phyloP scores from a whole-genome alignment of 2,329 filamentous ascomycete species.

The Verticillium tricorpus region DNA sequence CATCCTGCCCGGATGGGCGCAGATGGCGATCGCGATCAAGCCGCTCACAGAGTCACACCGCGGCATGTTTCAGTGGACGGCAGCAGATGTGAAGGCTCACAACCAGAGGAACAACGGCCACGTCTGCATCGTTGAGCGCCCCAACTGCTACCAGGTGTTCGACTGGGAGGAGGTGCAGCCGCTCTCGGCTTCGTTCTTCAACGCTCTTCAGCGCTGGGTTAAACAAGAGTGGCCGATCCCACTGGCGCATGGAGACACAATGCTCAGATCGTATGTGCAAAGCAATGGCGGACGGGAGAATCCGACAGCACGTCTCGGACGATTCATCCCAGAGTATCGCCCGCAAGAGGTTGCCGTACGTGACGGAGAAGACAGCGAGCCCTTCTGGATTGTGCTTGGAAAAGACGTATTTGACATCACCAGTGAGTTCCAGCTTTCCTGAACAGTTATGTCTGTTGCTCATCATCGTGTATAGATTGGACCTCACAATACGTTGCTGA shows the following conservation, averaged over 20 bases:
- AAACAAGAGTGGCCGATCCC: neutral
- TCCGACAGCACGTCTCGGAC: neutral
- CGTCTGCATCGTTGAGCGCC: neutral
- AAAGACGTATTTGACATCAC: slow-evolving; percentile 11
- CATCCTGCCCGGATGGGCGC: neutral
- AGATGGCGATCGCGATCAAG: neutral
- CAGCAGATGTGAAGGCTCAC: neutral
- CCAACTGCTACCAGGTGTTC: neutral
- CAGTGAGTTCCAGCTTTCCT: neutral
- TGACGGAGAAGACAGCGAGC: slow-evolving; percentile 1
- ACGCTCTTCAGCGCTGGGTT: neutral
- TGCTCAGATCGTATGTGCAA: neutral
- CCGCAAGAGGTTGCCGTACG: neutral
- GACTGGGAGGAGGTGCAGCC: neutral
- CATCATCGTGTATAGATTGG: neutral
- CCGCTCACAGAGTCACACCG: neutral
- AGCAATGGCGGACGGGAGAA: neutral
- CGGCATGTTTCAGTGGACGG: neutral
- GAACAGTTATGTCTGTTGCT: neutral
- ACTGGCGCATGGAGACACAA: neutral
- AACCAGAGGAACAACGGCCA: neutral
- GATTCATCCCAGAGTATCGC: neutral
- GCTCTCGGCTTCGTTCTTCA: neutral
- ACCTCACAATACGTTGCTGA: neutral
- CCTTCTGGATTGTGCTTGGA: slow-evolving; percentile 4